Conservation (phyloP, 768 basidiomycete species). For the Leccinum uliginosum region DNA sequence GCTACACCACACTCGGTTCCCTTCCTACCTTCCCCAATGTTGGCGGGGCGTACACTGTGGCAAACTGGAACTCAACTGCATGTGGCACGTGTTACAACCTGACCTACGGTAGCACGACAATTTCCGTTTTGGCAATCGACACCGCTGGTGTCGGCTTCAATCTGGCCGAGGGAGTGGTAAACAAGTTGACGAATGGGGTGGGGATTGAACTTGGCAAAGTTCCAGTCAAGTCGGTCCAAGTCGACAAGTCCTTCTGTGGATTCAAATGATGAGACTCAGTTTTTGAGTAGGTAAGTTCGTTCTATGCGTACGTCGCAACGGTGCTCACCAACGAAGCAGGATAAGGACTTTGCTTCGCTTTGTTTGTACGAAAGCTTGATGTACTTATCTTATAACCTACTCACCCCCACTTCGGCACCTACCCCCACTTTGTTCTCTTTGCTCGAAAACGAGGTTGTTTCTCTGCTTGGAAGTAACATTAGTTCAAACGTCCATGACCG, state of each 20-base stretch:
- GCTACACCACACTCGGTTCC: conserved; percentile 30
- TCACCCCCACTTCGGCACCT: no score
- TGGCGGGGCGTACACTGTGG: not conserved
- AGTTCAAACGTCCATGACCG: no score
- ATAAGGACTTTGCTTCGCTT: not conserved
- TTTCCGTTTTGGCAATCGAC: not conserved
- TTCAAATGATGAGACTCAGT: not conserved
- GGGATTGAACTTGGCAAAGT: not conserved
- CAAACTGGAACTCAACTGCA: not conserved
- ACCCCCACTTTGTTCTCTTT: no score
- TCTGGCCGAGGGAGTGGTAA: not conserved
- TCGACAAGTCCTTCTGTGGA: not conserved
- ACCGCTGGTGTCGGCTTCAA: not conserved
- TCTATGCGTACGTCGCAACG: not conserved
- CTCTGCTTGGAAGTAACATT: no score
- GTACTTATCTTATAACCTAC: no score
- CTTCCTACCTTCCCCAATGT: not conserved
- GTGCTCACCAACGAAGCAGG: not conserved
- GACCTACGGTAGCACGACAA: conserved; percentile 19
- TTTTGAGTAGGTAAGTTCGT: not conserved
- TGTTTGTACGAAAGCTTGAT: not conserved
- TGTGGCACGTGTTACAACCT: conserved; percentile 25
- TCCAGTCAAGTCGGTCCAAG: not conserved
- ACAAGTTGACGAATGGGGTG: not conserved
- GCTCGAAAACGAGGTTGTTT: no score